A percentile compares a stretch with the other conserved stretches of the same genome.
These are phyloP conservation scores for Dactylellina haptotyla DNA, from an alignment of 2,329 filamentous ascomycete species.

Conservation along the genomic window DNA sequence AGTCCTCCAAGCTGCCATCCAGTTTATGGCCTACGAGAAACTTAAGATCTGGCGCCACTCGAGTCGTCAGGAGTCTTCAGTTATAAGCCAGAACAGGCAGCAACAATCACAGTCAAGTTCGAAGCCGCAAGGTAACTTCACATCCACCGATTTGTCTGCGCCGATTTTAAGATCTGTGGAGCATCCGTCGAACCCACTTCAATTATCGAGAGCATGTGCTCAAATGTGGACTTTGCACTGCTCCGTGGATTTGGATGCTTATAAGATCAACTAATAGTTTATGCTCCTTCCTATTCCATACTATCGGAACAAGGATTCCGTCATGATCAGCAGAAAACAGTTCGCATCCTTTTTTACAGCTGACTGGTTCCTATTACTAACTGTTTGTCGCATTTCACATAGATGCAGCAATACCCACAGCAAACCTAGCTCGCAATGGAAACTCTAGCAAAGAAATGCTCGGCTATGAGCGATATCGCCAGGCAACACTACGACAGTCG, in stretches of 20 bases:
- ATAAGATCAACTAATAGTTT: constrained; percentile 38
- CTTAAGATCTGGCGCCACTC: constrained; percentile 65
- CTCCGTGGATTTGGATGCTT: constrained; percentile 38
- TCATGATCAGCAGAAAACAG: constrained; percentile 28
- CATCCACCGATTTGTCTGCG: neutral
- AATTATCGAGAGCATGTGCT: constrained; percentile 17
- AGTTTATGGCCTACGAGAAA: constrained; percentile 93
- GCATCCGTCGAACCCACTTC: no score
- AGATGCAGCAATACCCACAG: constrained; percentile 30
- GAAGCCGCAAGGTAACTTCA: constrained; percentile 35
- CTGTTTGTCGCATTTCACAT: constrained; percentile 22
- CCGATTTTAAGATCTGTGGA: no score
- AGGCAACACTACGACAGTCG: constrained; percentile 56
- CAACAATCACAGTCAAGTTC: constrained; percentile 29
- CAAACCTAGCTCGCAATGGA: constrained; percentile 23
- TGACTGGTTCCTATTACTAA: constrained; percentile 35
- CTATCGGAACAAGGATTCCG: constrained; percentile 47
- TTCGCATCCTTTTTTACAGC: constrained; percentile 35
- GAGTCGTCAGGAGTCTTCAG: constrained; percentile 31
- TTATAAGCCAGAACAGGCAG: constrained; percentile 28
- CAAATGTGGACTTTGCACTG: constrained; percentile 5
- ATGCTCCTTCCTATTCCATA: constrained; percentile 52
- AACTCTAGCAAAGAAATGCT: constrained; percentile 20
- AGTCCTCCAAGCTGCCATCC: constrained; percentile 89
- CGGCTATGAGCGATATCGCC: constrained; percentile 65